Percentiles rank a stretch among this genome's conserved stretches.
Evolutionary conservation across 768 basidiomycete species (phyloP).

Genomic region (Favolaschia claudopus): DNA sequence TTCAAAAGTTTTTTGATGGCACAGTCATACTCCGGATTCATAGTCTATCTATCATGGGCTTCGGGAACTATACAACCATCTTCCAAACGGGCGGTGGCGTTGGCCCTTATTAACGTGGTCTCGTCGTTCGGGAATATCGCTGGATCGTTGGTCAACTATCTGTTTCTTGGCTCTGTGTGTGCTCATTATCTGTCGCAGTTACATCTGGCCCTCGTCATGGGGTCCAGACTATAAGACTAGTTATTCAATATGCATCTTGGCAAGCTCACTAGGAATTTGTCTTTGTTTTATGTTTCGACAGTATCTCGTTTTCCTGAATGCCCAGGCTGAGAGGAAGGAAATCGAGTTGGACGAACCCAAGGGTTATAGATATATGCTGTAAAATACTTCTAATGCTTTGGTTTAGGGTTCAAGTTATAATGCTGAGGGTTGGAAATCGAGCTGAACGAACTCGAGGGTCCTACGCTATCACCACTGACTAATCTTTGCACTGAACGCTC

Average conservation of each 20-base stretch:
- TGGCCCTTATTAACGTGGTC: slow-evolving; percentile 84
- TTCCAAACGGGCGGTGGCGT: slow-evolving; percentile 87
- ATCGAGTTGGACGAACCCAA: slow-evolving; percentile 39
- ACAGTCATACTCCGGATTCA: slow-evolving; percentile 75
- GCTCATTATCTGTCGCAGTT: background rate
- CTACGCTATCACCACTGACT: too few species aligned
- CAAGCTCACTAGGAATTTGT: slow-evolving; percentile 56
- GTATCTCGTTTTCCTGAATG: slow-evolving; percentile 53
- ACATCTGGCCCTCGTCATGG: slow-evolving; percentile 68
- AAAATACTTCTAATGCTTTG: too few species aligned
- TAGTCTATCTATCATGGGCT: slow-evolving; percentile 66
- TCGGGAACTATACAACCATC: slow-evolving; percentile 68
- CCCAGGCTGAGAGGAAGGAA: slow-evolving; percentile 47
- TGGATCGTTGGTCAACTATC: slow-evolving; percentile 67
- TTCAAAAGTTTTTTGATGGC: slow-evolving; percentile 87
- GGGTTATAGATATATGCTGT: slow-evolving; percentile 59
- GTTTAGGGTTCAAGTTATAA: too few species aligned
- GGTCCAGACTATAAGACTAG: slow-evolving; percentile 75
- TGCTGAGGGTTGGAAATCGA: too few species aligned
- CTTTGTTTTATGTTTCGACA: slow-evolving; percentile 58
- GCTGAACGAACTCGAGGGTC: too few species aligned
- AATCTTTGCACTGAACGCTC: too few species aligned
- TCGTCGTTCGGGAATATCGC: slow-evolving; percentile 85
- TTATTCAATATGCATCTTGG: slow-evolving; percentile 76
- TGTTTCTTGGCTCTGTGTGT: background rate